phyloP scores from a whole-genome alignment of 805 yeast species.

The Lachancea dasiensis region DNA sequence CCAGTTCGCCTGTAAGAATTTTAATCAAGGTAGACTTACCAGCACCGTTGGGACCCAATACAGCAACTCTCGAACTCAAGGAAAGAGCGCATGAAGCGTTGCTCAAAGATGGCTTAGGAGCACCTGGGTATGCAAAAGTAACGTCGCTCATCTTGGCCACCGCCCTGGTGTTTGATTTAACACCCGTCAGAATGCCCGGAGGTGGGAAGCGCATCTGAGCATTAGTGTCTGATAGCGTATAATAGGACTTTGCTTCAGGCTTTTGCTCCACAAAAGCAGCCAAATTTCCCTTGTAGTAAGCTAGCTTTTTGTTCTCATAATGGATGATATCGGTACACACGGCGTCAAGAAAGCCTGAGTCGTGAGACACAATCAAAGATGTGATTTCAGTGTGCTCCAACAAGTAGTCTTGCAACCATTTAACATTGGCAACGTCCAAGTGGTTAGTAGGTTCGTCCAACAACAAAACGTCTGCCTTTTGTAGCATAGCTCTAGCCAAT shows the following conservation, averaged over 20 bases:
- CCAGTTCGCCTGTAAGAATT: slow-evolving; percentile 83
- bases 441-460: slow-evolving; percentile 99
- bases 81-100: slow-evolving; percentile 87
- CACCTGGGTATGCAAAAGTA: slow-evolving; percentile 86
- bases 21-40: slow-evolving; percentile 96
- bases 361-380: slow-evolving; percentile 94
- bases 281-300: slow-evolving; percentile 92
- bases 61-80: slow-evolving; percentile 93
- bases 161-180: slow-evolving; percentile 88
- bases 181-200: slow-evolving; percentile 97
- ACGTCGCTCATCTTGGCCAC: slow-evolving; percentile 84
- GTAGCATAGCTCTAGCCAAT: slow-evolving; percentile 96
- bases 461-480: slow-evolving; percentile 91
- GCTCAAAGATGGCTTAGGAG: slow-evolving; percentile 70
- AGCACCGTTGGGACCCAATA: slow-evolving; percentile 97
- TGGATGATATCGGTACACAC: slow-evolving; percentile 97
- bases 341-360: slow-evolving; percentile 89
- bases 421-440: slow-evolving; percentile 88
- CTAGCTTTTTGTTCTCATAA: slow-evolving; percentile 91
- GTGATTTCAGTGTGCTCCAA: slow-evolving; percentile 80
- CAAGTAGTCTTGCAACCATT: slow-evolving; percentile 89
- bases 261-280: slow-evolving; percentile 85
- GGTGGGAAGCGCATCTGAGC: slow-evolving; percentile 98
- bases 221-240: slow-evolving; percentile 85
- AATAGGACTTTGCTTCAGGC: slow-evolving; percentile 95